A percentile compares a stretch with the other conserved stretches of the same genome.
phyloP scores from a whole-genome alignment of 2,329 filamentous ascomycete species.

The Xylaria sp. region DNA sequence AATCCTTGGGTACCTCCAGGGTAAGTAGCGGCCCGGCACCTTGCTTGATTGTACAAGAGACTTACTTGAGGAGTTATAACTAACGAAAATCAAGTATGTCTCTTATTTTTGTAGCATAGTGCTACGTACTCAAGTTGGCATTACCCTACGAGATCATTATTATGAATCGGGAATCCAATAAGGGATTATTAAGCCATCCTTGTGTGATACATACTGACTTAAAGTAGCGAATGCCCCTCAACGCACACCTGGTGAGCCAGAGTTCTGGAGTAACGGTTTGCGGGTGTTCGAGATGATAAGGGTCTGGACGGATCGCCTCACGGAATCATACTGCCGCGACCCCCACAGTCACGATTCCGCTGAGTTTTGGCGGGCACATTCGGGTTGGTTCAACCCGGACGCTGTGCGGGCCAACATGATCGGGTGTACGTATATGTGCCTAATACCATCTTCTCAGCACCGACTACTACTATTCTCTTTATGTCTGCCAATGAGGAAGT shows the following conservation, averaged over 20 bases:
- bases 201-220: background rate
- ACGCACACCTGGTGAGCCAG: background rate
- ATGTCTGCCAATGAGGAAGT: background rate
- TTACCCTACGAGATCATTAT: background rate
- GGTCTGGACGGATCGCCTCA: constrained; percentile 23
- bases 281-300: constrained; percentile 29
- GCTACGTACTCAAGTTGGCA: too few relatives aligned
- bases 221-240: constrained; percentile 22
- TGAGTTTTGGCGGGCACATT: constrained; percentile 13
- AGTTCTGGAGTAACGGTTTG: constrained; percentile 26
- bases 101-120: background rate
- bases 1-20: constrained; percentile 19
- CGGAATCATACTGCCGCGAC: constrained; percentile 1
- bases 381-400: constrained; percentile 32
- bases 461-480: too few relatives aligned
- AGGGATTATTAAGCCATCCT: background rate
- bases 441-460: too few relatives aligned
- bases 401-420: constrained; percentile 32
- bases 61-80: background rate
- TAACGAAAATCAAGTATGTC: constrained; percentile 13
- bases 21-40: background rate
- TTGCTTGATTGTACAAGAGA: background rate
- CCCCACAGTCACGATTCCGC: background rate
- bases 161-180: background rate
- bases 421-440: constrained; percentile 11